Evolutionary conservation across 192 early-diverging fungal species (phyloP), one percentile per base, ranked within the genome.

Genomic region (Phycomyces nitens): DNA sequence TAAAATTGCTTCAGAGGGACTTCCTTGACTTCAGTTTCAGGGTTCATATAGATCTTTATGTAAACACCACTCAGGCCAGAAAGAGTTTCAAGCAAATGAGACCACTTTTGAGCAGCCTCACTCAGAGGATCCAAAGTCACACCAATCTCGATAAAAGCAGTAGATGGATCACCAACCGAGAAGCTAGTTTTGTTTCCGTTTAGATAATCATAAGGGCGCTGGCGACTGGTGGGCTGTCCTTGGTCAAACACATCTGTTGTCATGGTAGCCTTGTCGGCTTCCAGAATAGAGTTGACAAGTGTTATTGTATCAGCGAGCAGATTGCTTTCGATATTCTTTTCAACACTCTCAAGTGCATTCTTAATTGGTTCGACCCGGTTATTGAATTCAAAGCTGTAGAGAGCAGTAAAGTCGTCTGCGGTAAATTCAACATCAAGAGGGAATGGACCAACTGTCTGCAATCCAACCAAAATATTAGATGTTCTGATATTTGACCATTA

Each of bases 1-100:
- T 97, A 99, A 75, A 96, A 97, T 12, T 93, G 77, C 53, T 88
- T 92, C 22, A 96, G 68, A 0, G 95, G 94, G 6, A 93, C 65
- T 56, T 91, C 87, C 1, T 77, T 80, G 16, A 87, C 18, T 14
- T 66, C 60, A 0, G 66, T 42, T 6, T 62, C 20, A 8, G 93
- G 92, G 40, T 85, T 86, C 47, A 96, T 70, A 55, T 85, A 78
- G 16, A 98, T 67, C 43, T 88, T 73, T 5, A 96, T 72, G 56
- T 79, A 77, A 8, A 88, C 85, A 20, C 82, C 77, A 0, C 87
- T 82, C 47, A 94, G 44, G 7, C 77, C 67, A 8, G 85, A 76
- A 12, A 95, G 64, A 0, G 80, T 76, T 62, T 89, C 62, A n/a
- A 98, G 69, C 2, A 98, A 67, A 1, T 87, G 72, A 0, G 88